Evolutionary conservation across 257 asterid species (phyloP), one percentile per base, ranked within the genome.

Genomic region (Solanum virginianum): DNA sequence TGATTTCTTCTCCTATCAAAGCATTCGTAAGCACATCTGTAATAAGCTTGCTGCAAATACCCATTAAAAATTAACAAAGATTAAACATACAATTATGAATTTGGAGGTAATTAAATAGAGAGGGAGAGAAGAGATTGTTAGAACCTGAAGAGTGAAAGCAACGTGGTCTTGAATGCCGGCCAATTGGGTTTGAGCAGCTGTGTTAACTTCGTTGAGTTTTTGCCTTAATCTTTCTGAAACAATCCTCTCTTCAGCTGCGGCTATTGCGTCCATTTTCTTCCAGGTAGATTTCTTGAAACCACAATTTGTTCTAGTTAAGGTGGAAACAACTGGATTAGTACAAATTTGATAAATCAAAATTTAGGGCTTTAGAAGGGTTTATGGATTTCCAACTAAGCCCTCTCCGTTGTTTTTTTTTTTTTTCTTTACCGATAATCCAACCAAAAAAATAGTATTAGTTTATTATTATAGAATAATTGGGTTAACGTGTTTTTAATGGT

Each of bases 1-100:
- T 89, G 90, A 70, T 88, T 92, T 87, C 65, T 92, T 63, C 90
- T 92, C 92, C 98, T 87, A 79, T 97, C 97, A 85, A 94, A 95
- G 87, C 99, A 97, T 86, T 95, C 97, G 74, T 94, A 85, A n/a
- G 98, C 98, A 85, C 99, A 97, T 91, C 88, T 94, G 88, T 92
- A 97, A 89, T 95, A 97, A 47, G 96, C 97, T 95, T 94, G 94
- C 98, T 97, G 92, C 92, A 91, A 83, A 68, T 17, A 69, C 43
- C 80, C 82, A 24, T 29, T 41, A 41, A 36, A 32, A 65, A 59
- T 45, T 1, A 45, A 49, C 29, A 1, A 54, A 14, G 80, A 17
- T 53, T 54, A 75, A 62, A 49, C 60, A 75, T 24, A 75, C 24
- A 49, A 75, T 24, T 66, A 68, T 36, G 15, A 16, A 14, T 18